phyloP scores from a whole-genome alignment of 306 rosid species.

The Gastrolobium villosum region DNA sequence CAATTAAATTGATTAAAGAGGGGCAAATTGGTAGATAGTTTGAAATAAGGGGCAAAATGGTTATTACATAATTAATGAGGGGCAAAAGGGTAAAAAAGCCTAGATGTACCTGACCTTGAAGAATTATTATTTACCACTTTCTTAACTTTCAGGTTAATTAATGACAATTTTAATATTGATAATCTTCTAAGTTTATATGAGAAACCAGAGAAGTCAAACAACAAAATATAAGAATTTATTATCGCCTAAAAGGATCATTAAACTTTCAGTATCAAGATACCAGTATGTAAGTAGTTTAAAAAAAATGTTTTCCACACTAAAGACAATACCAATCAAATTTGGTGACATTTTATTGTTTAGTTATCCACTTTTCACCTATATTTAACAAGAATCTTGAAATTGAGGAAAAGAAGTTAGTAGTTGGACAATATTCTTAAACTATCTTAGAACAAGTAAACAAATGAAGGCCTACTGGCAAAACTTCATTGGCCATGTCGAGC shows the following conservation, averaged over 20 bases:
- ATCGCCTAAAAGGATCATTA: neutral
- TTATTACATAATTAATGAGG: too few species aligned
- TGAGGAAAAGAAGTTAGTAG: conserved; percentile 30
- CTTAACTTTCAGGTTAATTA: conserved; percentile 16
- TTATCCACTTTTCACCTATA: conserved; percentile 14
- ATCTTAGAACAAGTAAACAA: conserved; percentile 43
- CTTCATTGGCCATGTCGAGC: conserved; percentile 96
- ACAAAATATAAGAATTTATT: neutral
- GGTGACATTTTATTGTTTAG: conserved; percentile 27
- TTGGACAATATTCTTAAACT: conserved; percentile 13
- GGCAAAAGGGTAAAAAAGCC: too few species aligned
- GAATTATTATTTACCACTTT: neutral
- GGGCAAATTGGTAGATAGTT: too few species aligned
- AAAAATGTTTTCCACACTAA: neutral
- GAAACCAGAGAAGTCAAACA: conserved; percentile 22
- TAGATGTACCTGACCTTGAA: conserved; percentile 15
- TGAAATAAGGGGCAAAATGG: too few species aligned
- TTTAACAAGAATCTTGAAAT: conserved; percentile 33
- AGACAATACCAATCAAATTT: conserved; percentile 13
- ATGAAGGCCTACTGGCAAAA: conserved; percentile 76
- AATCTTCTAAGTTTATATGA: conserved; percentile 3
- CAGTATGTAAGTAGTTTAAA: neutral
- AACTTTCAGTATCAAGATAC: neutral
- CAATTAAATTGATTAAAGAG: too few species aligned
- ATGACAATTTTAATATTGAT: neutral